Evolutionary conservation across 345 rosid species (phyloP).

Genomic region (Turritis glabra): DNA sequence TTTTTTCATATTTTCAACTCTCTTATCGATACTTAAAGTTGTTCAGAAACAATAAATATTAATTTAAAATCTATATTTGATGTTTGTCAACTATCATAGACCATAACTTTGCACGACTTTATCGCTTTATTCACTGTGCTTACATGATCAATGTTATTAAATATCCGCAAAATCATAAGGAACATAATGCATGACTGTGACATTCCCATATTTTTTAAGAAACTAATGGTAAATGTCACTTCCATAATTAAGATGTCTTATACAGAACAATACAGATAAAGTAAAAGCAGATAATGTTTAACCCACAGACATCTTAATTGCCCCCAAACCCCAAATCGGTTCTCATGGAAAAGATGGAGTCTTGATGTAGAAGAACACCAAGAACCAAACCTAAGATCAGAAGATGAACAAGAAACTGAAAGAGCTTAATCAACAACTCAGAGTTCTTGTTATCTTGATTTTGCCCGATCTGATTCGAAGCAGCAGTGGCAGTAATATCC

Average conservation of each 20-base stretch:
- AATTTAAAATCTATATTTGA: no score
- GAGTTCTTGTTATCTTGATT: not conserved
- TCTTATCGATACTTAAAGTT: no score
- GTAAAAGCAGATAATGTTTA: not conserved
- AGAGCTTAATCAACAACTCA: not conserved
- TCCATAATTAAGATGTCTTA: not conserved
- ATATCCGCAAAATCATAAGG: not conserved
- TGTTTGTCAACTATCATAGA: no score
- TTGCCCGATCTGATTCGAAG: not conserved
- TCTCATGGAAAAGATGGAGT: not conserved
- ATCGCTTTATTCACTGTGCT: not conserved
- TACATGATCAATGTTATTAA: not conserved
- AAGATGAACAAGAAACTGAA: not conserved
- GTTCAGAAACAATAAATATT: no score
- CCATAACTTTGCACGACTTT: no score
- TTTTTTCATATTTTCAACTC: no score
- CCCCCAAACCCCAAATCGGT: not conserved
- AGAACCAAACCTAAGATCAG: not conserved
- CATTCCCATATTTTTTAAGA: not conserved
- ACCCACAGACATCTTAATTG: not conserved
- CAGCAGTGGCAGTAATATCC: not conserved
- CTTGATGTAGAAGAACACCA: not conserved
- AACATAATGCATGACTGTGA: not conserved
- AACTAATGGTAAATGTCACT: not conserved
- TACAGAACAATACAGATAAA: not conserved